Evolutionary conservation across 2,329 filamentous ascomycete genomes (phyloP), one percentile per base, ranked within the genome.

Genomic region (Byssothecium circinans): DNA sequence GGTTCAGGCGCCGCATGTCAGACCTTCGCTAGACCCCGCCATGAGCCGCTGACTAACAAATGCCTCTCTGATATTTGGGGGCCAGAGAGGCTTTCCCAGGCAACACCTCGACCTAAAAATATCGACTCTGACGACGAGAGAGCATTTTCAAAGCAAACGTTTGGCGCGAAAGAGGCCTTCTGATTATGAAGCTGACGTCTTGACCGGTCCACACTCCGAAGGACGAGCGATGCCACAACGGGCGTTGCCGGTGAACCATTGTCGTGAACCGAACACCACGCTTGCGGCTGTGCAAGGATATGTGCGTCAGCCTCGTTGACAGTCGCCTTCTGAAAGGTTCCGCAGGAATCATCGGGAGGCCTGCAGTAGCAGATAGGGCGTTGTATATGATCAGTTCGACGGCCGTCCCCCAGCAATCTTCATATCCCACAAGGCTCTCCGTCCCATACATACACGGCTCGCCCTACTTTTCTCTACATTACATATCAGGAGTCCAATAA

Each of bases 331-430:
- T 2, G 27, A 47, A 40, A 40, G 52, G 50, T 43, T 54, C 35
- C 45, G 41, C 48, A 51, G 51, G 57, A 50, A 62, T 54, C 60
- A 50, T 48, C 40, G 41, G 46, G 64, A 68, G 64, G 65, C 65
- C 65, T 60, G 51, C 62, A 64, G 50, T 61, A 64, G 48, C 41
- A 34, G 45, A 35, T 5, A 8, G 23, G 22, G 41, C 41, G 37
- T 29, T 38, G 32, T 64, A 65, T 65, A 65, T 61, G 29, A 63
- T 36, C 45, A 54, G 34, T 32, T 20, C 36, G 42, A 45, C 43
- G 51, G 49, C 48, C 52, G 54, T 41, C 60, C 56, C 43, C 50
- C 22, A 17, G 7, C 22, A 12, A 40, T 12, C 14, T 29, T 18
- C 22, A 36, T 23, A 14, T 25, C 32, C 35, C 41, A 56, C 57